phyloP scores from a whole-genome alignment of 129 eudicot species.

The Centaurea solstitialis region DNA sequence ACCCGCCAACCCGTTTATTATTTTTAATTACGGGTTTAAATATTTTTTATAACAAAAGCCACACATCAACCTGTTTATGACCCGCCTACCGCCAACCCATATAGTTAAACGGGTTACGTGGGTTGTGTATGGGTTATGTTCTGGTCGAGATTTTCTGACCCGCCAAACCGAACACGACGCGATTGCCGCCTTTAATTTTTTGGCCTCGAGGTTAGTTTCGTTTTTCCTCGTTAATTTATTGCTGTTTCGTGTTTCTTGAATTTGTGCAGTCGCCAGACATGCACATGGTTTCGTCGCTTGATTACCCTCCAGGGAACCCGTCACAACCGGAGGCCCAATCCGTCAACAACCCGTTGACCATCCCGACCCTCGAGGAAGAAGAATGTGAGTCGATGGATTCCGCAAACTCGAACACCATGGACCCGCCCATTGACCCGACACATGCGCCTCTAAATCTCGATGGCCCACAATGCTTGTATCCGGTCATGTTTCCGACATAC shows the following conservation, averaged over 20 bases:
- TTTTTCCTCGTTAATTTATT: not conserved
- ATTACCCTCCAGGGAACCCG: conserved; percentile 48
- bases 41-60: no score
- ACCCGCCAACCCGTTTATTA: no score
- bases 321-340: conserved; percentile 52
- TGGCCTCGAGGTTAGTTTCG: no score
- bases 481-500: conserved; percentile 67
- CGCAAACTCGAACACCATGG: conserved; percentile 58
- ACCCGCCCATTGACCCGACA: conserved; percentile 22
- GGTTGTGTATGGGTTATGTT: no score
- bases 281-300: conserved; percentile 51
- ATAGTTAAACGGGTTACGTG: no score
- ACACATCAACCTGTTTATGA: no score
- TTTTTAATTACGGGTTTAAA: no score
- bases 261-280: conserved; percentile 48
- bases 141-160: no score
- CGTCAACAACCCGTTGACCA: conserved; percentile 44
- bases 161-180: no score
- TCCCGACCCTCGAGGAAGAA: conserved; percentile 67
- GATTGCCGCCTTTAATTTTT: no score
- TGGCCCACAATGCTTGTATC: conserved; percentile 50
- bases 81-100: no score
- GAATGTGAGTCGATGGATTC: conserved; percentile 86
- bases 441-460: conserved; percentile 43
- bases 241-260: not conserved